Base-by-base conservation (phyloP, 768 basidiomycete genomes). In the Pulveroboletus sp. region DNA sequence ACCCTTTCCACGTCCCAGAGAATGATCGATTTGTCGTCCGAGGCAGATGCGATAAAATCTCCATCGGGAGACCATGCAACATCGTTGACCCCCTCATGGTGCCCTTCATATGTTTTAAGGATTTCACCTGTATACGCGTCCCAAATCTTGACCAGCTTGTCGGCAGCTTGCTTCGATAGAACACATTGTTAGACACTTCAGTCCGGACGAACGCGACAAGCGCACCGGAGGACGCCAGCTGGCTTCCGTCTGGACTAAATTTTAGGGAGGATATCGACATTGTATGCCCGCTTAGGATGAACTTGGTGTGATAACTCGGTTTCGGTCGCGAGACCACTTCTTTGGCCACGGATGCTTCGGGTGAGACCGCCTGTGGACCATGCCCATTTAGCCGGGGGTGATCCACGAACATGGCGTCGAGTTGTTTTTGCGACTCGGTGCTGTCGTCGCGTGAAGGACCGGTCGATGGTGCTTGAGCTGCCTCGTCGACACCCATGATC, bases 1-100 rank as follows among this genome's bases (percentile, higher is more conserved):
- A 86, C 89, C 46, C 75, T 65, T 58, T 88, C 83, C 60, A 88
- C 68, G 61, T 81, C 81, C 93, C 93, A 95, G 51, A 96, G 79
- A 26, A 85, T 77, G 49, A 95, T 81, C 0, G 88, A 87, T 58
- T 88, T 86, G 68, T 98, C 95, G 65, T 99, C 95, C 5, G 92
- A 95, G 0, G 91, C 93, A 34, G 91, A 91, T 1, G 95, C 93
- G 30, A 98, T 68, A 62, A 84, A 86, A 47, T 85, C 79, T 20
- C 83, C 84, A 63, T 95, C 88, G 47, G 71, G 71, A 1, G 93
- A 90, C 88, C 93, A 95, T 16, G 91, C 86, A 52, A 97, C 71
- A 62, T 95, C 91, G 40, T 91, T 93, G 53, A 98, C 82, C 2
- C 95, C 95, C 63, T 85, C 78, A 7, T 76, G 76, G 61, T 93